phyloP scores from a whole-genome alignment of 2,329 filamentous ascomycete genomes.

The Penicillium sclerotiorum region DNA sequence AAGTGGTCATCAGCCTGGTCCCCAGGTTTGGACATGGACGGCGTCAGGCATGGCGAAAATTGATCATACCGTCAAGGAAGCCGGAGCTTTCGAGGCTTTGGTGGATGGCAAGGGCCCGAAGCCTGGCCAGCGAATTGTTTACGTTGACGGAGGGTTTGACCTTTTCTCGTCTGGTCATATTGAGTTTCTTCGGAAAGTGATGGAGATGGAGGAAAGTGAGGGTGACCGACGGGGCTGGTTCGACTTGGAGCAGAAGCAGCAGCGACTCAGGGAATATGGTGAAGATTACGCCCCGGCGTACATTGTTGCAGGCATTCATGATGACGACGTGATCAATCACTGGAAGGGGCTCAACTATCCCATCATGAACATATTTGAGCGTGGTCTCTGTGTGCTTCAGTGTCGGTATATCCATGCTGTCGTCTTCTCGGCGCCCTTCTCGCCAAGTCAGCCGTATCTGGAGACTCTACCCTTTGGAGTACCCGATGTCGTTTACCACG shows the following conservation, averaged over 20 bases:
- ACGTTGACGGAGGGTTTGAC: constrained; percentile 96
- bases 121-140: constrained; percentile 82
- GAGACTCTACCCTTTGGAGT: constrained; percentile 71
- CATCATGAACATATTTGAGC: constrained; percentile 99
- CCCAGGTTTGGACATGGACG: constrained; percentile 84
- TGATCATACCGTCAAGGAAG: constrained; percentile 54
- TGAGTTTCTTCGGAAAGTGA: constrained; percentile 82
- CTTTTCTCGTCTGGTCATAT: constrained; percentile 97
- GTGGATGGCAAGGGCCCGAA: constrained; percentile 71
- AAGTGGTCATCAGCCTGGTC: constrained; percentile 74
- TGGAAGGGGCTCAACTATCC: constrained; percentile 99
- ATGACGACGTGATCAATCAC: constrained; percentile 91
- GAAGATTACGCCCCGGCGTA: constrained; percentile 80
- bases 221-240: constrained; percentile 75
- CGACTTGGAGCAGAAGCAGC: constrained; percentile 62
- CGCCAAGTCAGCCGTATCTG: constrained; percentile 78
- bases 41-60: constrained; percentile 40
- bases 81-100: constrained; percentile 67
- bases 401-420: constrained; percentile 91
- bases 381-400: constrained; percentile 91
- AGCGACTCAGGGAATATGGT: constrained; percentile 65
- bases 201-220: constrained; percentile 69
- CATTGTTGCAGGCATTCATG: constrained; percentile 90
- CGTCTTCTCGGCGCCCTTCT: constrained; percentile 87
- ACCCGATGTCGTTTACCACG: constrained; percentile 86